A percentile compares a stretch with the other conserved stretches of the same genome.
Evolutionary conservation across 371 early-diverging fungal genomes (phyloP).

Genomic region (Haplosporangium sp.): DNA sequence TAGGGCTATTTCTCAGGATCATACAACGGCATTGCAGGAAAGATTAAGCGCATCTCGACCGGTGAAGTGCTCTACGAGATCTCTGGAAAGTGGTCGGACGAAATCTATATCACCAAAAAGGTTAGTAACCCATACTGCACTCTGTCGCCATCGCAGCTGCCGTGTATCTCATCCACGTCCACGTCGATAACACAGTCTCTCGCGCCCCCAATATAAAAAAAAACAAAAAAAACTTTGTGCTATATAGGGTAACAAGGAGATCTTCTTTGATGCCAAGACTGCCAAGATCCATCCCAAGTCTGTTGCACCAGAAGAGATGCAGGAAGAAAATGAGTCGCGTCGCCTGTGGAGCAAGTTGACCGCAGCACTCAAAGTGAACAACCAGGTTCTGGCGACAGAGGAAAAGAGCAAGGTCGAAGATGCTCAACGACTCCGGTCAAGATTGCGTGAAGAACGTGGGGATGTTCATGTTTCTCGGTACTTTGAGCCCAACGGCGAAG

Average conservation of each 20-base stretch:
- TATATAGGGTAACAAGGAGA: constrained; percentile 55
- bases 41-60: constrained; percentile 83
- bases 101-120: constrained; percentile 67
- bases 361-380: constrained; percentile 71
- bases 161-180: too few species aligned
- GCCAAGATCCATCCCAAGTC: constrained; percentile 74
- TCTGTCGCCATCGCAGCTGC: too few species aligned
- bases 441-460: constrained; percentile 68
- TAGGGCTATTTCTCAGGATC: constrained; percentile 87
- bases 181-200: too few species aligned
- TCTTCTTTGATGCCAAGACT: constrained; percentile 79
- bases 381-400: constrained; percentile 82
- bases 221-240: background rate
- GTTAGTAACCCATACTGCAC: background rate
- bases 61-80: constrained; percentile 84
- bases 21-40: constrained; percentile 86
- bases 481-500: constrained; percentile 33
- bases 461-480: constrained; percentile 24
- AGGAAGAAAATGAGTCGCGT: constrained; percentile 88
- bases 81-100: constrained; percentile 89
- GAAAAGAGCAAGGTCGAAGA: constrained; percentile 90
- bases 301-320: constrained; percentile 76
- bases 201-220: too few species aligned
- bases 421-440: constrained; percentile 77
- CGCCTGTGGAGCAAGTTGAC: constrained; percentile 90